phyloP scores from a whole-genome alignment of 208 protist genomes.

The Leishmania tropica region DNA sequence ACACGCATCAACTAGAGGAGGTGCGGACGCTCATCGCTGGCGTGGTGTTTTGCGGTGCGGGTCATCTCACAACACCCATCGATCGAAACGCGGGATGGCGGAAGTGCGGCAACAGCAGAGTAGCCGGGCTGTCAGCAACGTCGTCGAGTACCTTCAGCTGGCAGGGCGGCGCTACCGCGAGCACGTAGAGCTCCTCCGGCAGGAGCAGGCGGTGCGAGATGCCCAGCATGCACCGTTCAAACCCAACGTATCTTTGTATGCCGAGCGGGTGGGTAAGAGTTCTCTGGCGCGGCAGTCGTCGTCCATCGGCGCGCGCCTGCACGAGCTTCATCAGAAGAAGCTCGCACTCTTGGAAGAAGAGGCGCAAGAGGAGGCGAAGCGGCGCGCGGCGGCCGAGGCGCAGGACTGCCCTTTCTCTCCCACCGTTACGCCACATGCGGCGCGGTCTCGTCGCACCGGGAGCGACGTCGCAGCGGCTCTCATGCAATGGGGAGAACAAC shows the following conservation, averaged over 20 bases:
- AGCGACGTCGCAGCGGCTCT: constrained; percentile 26
- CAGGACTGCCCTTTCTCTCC: constrained; percentile 39
- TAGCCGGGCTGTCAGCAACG: constrained; percentile 18
- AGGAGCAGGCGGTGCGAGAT: constrained; percentile 48
- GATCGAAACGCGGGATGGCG: neutral
- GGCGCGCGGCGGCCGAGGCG: constrained; percentile 21
- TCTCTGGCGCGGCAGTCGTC: constrained; percentile 37
- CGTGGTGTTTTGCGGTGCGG: neutral
- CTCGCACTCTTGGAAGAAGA: constrained; percentile 33
- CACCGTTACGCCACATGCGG: constrained; percentile 41
- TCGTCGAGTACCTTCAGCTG: constrained; percentile 73
- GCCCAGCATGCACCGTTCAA: constrained; percentile 46
- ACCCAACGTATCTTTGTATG: constrained; percentile 52
- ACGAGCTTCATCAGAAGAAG: constrained; percentile 52
- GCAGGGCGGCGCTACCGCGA: constrained; percentile 63
- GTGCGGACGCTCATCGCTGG: neutral
- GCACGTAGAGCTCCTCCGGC: constrained; percentile 67
- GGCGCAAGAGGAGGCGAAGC: constrained; percentile 27
- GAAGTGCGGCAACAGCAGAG: constrained; percentile 2
- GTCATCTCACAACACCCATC: neutral
- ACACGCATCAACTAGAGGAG: neutral
- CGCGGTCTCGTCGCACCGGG: constrained; percentile 22
- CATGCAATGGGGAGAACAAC: constrained; percentile 45
- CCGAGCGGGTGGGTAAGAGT: constrained; percentile 36
- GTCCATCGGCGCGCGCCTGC: constrained; percentile 62